phyloP scores from a whole-genome alignment of 2,329 filamentous ascomycete genomes.

The Sarocladium brachiariae region DNA sequence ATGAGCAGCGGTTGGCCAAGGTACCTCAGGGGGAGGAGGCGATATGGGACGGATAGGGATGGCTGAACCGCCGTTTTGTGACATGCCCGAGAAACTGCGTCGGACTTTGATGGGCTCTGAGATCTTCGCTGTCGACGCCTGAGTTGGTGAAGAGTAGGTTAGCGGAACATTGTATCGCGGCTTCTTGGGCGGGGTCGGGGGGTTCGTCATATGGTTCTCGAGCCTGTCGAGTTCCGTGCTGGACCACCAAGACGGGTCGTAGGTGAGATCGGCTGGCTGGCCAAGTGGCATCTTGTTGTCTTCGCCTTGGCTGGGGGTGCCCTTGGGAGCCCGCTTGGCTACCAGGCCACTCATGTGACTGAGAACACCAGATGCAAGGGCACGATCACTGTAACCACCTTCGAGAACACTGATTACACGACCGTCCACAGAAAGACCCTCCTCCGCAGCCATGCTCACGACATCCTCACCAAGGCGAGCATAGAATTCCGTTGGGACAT shows the following conservation, averaged over 20 bases:
- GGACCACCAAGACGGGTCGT: slow-evolving; percentile 70
- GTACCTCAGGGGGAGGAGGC: slow-evolving; percentile 71
- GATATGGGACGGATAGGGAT: slow-evolving; percentile 38
- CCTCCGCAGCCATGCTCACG: slow-evolving; percentile 72
- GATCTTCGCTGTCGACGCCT: slow-evolving; percentile 78
- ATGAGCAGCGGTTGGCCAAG: slow-evolving; percentile 78
- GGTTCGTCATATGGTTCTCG: slow-evolving; percentile 51
- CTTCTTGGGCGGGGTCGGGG: slow-evolving; percentile 44
- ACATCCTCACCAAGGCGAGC: slow-evolving; percentile 84
- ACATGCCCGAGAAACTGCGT: slow-evolving; percentile 53
- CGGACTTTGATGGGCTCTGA: slow-evolving; percentile 60
- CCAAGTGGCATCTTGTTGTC: slow-evolving; percentile 45
- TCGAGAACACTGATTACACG: slow-evolving; percentile 90
- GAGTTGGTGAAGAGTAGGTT: slow-evolving; percentile 81
- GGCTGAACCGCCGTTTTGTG: slow-evolving; percentile 13
- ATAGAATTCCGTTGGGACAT: slow-evolving; percentile 95
- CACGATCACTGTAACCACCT: slow-evolving; percentile 91
- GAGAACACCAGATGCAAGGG: slow-evolving; percentile 78
- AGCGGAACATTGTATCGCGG: slow-evolving; percentile 50
- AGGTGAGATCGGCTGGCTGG: slow-evolving; percentile 60
- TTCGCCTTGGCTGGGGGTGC: not conserved
- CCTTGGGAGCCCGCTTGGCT: slow-evolving; percentile 2
- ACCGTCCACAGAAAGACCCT: slow-evolving; percentile 69
- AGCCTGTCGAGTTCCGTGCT: slow-evolving; percentile 58
- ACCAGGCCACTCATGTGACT: slow-evolving; percentile 84